Conservation (phyloP, 805 yeast genomes). For the Ogataea trehalophila region DNA sequence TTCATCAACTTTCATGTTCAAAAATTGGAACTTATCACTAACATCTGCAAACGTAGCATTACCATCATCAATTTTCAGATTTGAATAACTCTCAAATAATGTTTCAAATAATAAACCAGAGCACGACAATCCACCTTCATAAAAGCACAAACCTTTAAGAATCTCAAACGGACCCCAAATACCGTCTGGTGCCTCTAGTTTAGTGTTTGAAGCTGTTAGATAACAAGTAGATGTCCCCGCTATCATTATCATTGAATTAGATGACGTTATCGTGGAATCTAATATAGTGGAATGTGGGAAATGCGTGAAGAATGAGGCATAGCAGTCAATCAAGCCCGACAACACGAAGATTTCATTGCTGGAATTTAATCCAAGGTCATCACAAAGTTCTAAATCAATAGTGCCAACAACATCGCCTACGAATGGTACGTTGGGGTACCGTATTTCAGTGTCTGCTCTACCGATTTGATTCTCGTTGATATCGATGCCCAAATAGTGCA, state of each 20-base stretch:
- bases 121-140: conserved; percentile 56
- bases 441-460: conserved; percentile 18
- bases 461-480: conserved; percentile 26
- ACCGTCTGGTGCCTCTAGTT: conserved; percentile 30
- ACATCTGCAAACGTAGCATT: conserved; percentile 1
- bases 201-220: conserved; percentile 27
- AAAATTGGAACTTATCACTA: background rate
- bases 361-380: conserved; percentile 1
- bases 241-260: conserved; percentile 38
- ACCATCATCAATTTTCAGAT: conserved; percentile 3
- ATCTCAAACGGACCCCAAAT: conserved; percentile 59
- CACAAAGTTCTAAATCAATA: conserved; percentile 2
- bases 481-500: conserved; percentile 9
- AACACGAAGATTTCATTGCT: conserved; percentile 20
- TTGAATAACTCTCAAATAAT: conserved; percentile 38
- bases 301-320: conserved; percentile 46
- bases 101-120: conserved; percentile 51
- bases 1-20: conserved; percentile 23
- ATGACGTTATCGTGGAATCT: conserved; percentile 1
- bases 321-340: conserved; percentile 57
- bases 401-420: conserved; percentile 31
- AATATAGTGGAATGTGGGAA: background rate
- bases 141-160: conserved; percentile 31
- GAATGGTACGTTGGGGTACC: conserved; percentile 21
- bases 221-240: conserved; percentile 65